Percentiles rank a stretch among this genome's conserved stretches.
phyloP scores from a whole-genome alignment of 768 basidiomycete genomes.

The Hygrophorus russula region DNA sequence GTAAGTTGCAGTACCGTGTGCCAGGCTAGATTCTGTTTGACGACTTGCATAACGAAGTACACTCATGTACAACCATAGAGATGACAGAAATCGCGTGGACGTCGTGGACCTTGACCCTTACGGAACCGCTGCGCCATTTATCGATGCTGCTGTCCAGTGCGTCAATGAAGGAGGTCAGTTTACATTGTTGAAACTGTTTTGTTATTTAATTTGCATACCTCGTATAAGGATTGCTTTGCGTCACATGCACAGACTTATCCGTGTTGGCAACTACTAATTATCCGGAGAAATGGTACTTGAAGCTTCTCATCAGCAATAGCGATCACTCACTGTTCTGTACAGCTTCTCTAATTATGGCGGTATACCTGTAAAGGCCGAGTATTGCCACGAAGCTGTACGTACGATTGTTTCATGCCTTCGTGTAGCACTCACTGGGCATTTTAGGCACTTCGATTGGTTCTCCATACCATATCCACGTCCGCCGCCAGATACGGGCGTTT shows the following conservation, averaged over 20 bases:
- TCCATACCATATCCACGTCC: conserved; percentile 75
- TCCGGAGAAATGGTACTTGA: conserved; percentile 84
- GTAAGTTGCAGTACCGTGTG: conserved; percentile 29
- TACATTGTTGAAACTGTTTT: neutral
- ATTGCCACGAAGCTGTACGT: conserved; percentile 84
- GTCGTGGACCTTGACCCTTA: conserved; percentile 98
- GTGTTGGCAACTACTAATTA: conserved; percentile 91
- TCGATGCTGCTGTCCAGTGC: conserved; percentile 87
- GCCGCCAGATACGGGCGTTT: conserved; percentile 89
- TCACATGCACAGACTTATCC: conserved; percentile 94
- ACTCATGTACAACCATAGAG: conserved; percentile 83
- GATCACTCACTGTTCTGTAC: conserved; percentile 1
- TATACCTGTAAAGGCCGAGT: conserved; percentile 82
- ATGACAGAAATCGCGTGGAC: conserved; percentile 66
- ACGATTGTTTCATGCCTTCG: conserved; percentile 1
- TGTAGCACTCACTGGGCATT: neutral
- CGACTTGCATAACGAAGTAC: conserved; percentile 34
- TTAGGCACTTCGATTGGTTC: conserved; percentile 84
- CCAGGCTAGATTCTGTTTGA: neutral
- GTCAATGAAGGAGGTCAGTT: conserved; percentile 74
- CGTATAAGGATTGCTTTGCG: conserved; percentile 68
- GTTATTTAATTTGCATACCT: conserved; percentile 1
- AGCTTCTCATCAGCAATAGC: neutral
- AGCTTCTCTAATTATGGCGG: conserved; percentile 97
- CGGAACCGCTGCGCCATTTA: conserved; percentile 93